Conservation (phyloP, 2,329 filamentous ascomycete genomes). For the Torrubiella hemipterigena region DNA sequence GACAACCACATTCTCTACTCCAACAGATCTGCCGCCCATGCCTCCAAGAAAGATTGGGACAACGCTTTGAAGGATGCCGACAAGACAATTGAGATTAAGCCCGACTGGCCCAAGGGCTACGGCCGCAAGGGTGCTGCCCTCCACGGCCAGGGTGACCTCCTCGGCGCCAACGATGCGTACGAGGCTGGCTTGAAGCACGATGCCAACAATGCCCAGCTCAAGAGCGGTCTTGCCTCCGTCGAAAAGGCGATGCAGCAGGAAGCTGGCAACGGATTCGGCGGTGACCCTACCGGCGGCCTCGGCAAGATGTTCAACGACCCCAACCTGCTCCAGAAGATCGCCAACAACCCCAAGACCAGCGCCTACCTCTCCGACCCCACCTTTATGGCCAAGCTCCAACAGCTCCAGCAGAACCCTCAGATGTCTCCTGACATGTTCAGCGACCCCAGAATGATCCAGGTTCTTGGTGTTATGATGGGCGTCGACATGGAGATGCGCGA, state of each 20-base stretch:
- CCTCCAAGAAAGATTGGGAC: constrained; percentile 81
- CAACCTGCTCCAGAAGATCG: constrained; percentile 78
- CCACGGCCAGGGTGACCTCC: constrained; percentile 76
- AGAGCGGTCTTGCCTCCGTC: constrained; percentile 74
- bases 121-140: constrained; percentile 83
- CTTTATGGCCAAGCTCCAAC: constrained; percentile 86
- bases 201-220: constrained; percentile 81
- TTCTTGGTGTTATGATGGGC: constrained; percentile 86
- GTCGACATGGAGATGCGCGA: constrained; percentile 64
- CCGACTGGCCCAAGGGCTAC: constrained; percentile 97
- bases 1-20: constrained; percentile 95
- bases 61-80: constrained; percentile 79
- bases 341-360: constrained; percentile 87
- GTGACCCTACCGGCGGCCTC: constrained; percentile 64
- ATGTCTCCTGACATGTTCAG: constrained; percentile 69
- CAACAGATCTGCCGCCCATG: constrained; percentile 80
- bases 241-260: constrained; percentile 70
- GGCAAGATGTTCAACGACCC: constrained; percentile 92
- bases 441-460: constrained; percentile 86
- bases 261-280: constrained; percentile 27
- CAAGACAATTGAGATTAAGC: constrained; percentile 89
- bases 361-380: constrained; percentile 64
- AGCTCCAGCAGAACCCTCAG: constrained; percentile 69
- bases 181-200: constrained; percentile 91
- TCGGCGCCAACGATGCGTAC: constrained; percentile 80